These are phyloP conservation scores for Suillus paluster DNA, from an alignment of 768 basidiomycete genomes.

Conservation along the genomic window DNA sequence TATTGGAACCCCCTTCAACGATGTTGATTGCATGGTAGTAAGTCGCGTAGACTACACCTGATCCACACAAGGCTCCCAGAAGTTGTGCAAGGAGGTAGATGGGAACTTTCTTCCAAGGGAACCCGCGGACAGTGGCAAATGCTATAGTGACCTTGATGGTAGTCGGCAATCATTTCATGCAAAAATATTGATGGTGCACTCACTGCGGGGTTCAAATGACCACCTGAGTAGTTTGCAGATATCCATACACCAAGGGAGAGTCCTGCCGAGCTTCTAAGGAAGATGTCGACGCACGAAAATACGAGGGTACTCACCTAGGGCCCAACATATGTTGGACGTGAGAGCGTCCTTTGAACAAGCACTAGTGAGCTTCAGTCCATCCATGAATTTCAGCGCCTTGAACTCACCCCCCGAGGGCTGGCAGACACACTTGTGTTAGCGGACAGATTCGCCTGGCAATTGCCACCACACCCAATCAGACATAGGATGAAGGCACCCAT, in stretches of 20 bases:
- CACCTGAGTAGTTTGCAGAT: slow-evolving; percentile 64
- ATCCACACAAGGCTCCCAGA: slow-evolving; percentile 56
- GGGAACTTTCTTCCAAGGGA: slow-evolving; percentile 78
- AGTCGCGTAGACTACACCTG: slow-evolving; percentile 55
- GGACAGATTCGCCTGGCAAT: slow-evolving; percentile 56
- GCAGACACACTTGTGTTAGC: slow-evolving; percentile 44
- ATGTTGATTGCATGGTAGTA: slow-evolving; percentile 65
- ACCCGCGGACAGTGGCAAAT: slow-evolving; percentile 65
- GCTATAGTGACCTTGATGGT: slow-evolving; percentile 58
- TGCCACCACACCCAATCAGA: slow-evolving; percentile 57
- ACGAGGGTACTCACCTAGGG: slow-evolving; percentile 35
- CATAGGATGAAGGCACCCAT: slow-evolving; percentile 55
- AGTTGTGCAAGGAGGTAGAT: slow-evolving; percentile 62
- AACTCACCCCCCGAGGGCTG: slow-evolving; percentile 52
- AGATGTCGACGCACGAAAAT: neutral
- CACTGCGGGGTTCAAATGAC: slow-evolving; percentile 70
- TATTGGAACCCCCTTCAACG: slow-evolving; percentile 52
- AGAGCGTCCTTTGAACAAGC: slow-evolving; percentile 44
- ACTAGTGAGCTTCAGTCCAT: neutral
- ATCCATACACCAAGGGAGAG: slow-evolving; percentile 70
- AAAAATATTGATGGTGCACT: slow-evolving; percentile 17
- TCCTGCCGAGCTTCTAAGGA: slow-evolving; percentile 27
- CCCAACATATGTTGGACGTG: slow-evolving; percentile 61
- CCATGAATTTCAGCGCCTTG: neutral
- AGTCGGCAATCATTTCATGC: neutral